Conservation (phyloP, 345 rosid species). For the Pistacia integerrima region DNA sequence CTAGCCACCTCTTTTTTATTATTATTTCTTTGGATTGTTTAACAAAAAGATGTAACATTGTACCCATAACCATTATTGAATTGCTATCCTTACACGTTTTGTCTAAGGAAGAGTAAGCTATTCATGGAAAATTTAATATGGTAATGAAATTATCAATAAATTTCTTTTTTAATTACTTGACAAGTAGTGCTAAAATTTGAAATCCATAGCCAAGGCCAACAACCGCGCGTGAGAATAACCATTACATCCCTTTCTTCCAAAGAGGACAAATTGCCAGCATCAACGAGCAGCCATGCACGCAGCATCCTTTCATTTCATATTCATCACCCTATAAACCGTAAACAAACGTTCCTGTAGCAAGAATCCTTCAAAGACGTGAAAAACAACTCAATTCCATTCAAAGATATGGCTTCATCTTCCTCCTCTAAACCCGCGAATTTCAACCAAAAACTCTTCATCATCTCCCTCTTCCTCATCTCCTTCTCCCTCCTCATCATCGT, state of each 20-base stretch:
- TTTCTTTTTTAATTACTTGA: too few relatives aligned
- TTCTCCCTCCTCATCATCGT: constrained; percentile 35
- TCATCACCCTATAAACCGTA: constrained; percentile 2
- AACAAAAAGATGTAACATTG: too few relatives aligned
- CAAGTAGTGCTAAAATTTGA: too few relatives aligned
- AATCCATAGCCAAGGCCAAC: constrained; percentile 1
- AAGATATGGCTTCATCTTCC: background rate
- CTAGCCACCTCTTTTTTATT: too few relatives aligned
- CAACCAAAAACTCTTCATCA: constrained; percentile 36
- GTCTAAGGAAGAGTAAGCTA: too few relatives aligned
- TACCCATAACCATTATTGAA: too few relatives aligned
- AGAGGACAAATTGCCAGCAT: constrained; percentile 24
- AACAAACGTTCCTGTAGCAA: background rate
- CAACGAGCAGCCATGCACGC: constrained; percentile 49
- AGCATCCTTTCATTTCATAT: background rate
- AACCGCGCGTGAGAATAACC: constrained; percentile 15
- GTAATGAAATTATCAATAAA: too few relatives aligned
- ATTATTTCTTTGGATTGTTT: too few relatives aligned
- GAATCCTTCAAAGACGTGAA: constrained; percentile 6
- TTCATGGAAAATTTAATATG: too few relatives aligned
- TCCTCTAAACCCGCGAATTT: constrained; percentile 28
- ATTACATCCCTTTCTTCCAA: constrained; percentile 12
- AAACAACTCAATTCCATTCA: background rate
- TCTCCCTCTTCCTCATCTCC: constrained; percentile 48
- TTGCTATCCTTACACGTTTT: too few relatives aligned